Evolutionary conservation across 108 stramenopile species (phyloP), one percentile per base, ranked within the genome.

Genomic region (Nannochloropsis granulata): DNA sequence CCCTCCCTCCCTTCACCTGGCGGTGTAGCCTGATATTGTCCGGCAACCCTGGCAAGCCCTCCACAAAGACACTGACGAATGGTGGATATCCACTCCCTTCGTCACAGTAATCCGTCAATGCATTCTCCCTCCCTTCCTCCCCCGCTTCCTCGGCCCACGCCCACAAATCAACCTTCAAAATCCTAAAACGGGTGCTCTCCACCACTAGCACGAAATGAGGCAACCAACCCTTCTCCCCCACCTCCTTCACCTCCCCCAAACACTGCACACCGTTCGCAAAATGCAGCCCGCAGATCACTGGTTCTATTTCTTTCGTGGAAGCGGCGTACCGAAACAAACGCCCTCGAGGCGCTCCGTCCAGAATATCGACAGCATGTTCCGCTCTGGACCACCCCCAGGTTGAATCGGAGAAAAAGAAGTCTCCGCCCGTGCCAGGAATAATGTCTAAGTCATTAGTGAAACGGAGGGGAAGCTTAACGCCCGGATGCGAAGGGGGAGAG

Each of bases 211-310:
- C 42, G 23, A 45, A 46, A 45, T 13, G 43, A 56, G 81, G 56
- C 56, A 78, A 16, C 16, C 80, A 16, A 8, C 26, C 25, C 23
- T 21, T 21, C 24, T 21, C 26, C 7, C 80, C 16, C 80, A 24
- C 24, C 3, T 80, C 25, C 24, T 26, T 24, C 80, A 24, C 80
- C 25, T 34, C 80, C 80, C 25, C 80, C 25, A 80, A 24, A 13
- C 8, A 44, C n/a, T 71, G 45, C 8, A 85, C 85, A 8, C 85
- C 85, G 56, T 85, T 85, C 43, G 85, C 45, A 21, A 84, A 84
- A 43, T 84, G 84, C 46, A 85, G 56, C 19, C 85, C 85, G 81
- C 85, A 85, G 45, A 85, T 14, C 24, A 85, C 81, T 10, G 85
- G 85, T 16, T 85, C 85, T n/a, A 71, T n/a, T n/a, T 16, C 56